phyloP scores from a whole-genome alignment of 352 stramenopile species.

The Pythium plurisporium region DNA sequence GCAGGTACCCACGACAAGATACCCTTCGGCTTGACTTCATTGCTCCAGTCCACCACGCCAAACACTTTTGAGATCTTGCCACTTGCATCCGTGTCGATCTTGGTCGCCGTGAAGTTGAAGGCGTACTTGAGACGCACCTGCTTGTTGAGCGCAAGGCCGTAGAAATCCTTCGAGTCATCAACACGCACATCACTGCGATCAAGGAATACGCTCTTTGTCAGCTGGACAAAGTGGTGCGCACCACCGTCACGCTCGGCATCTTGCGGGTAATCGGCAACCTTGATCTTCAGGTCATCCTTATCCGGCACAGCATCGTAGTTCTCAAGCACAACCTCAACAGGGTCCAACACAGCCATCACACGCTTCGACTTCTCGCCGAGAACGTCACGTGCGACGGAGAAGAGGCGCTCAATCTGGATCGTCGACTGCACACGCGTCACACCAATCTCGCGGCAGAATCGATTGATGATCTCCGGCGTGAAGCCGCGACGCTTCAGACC shows the following conservation, averaged over 20 bases:
- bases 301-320: conserved; percentile 52
- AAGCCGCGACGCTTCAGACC: conserved; percentile 87
- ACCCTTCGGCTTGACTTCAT: conserved; percentile 90
- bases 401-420: conserved; percentile 81
- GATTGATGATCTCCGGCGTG: conserved; percentile 80
- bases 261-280: conserved; percentile 73
- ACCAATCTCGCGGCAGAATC: conserved; percentile 85
- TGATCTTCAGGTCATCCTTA: conserved; percentile 34
- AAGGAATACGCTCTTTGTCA: conserved; percentile 63
- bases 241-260: conserved; percentile 52
- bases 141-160: conserved; percentile 93
- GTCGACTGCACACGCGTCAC: conserved; percentile 84
- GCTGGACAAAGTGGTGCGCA: conserved; percentile 52
- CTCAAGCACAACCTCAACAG: conserved; percentile 64
- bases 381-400: conserved; percentile 63
- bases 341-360: conserved; percentile 78
- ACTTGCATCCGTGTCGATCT: conserved; percentile 73
- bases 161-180: conserved; percentile 88
- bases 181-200: conserved; percentile 68
- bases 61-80: conserved; percentile 54
- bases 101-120: conserved; percentile 91
- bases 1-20: conserved; percentile 96
- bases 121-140: conserved; percentile 96
- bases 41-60: conserved; percentile 63
- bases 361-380: conserved; percentile 72